phyloP scores from a whole-genome alignment of 345 rosid species.

The Streptanthus diversifolius region DNA sequence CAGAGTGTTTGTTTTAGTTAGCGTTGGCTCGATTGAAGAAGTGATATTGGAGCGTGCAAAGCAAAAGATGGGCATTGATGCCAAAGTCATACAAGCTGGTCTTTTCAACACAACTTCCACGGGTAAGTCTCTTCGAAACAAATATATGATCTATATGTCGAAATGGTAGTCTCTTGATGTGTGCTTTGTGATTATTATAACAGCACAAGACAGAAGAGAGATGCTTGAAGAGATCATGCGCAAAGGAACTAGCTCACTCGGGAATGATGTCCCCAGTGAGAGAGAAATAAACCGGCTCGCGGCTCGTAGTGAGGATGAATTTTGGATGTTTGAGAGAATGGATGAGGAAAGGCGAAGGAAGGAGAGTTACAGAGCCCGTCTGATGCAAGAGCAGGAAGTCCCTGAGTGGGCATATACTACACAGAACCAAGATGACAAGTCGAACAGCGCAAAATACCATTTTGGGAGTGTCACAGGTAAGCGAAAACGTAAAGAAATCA shows the following conservation, averaged over 20 bases:
- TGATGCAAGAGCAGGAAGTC: conserved; percentile 95
- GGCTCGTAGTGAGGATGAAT: conserved; percentile 85
- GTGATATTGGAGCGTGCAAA: conserved; percentile 97
- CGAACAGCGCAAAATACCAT: conserved; percentile 47
- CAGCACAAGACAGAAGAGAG: conserved; percentile 95
- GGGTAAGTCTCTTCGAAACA: conserved; percentile 47
- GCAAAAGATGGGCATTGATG: conserved; percentile 99
- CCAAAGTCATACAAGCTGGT: conserved; percentile 99
- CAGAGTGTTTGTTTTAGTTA: conserved; percentile 93
- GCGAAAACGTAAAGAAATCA: conserved; percentile 75
- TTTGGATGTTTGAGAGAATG: conserved; percentile 89
- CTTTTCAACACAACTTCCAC: conserved; percentile 97
- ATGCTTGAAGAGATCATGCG: conserved; percentile 97
- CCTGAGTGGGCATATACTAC: conserved; percentile 89
- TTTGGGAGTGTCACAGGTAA: conserved; percentile 56
- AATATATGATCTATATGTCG: background rate
- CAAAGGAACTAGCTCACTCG: conserved; percentile 92
- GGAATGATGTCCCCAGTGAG: conserved; percentile 96
- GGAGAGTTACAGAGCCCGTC: conserved; percentile 82
- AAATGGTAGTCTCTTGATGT: conserved; percentile 8
- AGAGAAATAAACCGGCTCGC: conserved; percentile 98
- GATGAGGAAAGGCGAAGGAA: conserved; percentile 83
- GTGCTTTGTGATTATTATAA: conserved; percentile 30
- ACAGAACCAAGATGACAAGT: conserved; percentile 53
- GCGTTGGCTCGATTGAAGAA: conserved; percentile 97